Conservation (phyloP, 2,329 filamentous ascomycete genomes). For the Pseudocercospora eumusae region DNA sequence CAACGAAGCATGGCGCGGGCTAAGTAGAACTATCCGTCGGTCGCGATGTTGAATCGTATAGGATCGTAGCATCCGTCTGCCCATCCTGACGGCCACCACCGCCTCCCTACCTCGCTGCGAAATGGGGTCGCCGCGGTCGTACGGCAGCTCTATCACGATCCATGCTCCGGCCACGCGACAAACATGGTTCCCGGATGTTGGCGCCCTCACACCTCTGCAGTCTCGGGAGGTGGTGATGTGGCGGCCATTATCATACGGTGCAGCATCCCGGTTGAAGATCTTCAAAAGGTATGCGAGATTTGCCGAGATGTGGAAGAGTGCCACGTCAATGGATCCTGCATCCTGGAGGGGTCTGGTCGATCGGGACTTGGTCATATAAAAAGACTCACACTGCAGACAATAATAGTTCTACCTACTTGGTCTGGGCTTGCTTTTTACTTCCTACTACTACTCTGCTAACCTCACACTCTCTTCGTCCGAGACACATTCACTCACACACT, state of each 20-base stretch:
- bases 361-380: neutral
- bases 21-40: neutral
- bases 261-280: neutral
- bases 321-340: neutral
- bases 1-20: neutral
- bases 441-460: neutral
- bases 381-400: neutral
- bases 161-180: neutral
- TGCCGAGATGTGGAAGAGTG: neutral
- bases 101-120: neutral
- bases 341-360: conserved; percentile 1
- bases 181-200: neutral
- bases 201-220: neutral
- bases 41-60: neutral
- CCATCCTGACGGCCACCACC: neutral
- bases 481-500: neutral
- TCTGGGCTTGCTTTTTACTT: no score
- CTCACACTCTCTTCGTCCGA: neutral
- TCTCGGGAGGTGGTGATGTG: neutral
- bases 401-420: no score
- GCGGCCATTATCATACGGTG: neutral
- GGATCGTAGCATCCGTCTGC: neutral
- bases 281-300: neutral
- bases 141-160: conserved; percentile 3
- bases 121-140: neutral